phyloP scores from a whole-genome alignment of 1,284 basidiomycete species.

The Somion occarium region DNA sequence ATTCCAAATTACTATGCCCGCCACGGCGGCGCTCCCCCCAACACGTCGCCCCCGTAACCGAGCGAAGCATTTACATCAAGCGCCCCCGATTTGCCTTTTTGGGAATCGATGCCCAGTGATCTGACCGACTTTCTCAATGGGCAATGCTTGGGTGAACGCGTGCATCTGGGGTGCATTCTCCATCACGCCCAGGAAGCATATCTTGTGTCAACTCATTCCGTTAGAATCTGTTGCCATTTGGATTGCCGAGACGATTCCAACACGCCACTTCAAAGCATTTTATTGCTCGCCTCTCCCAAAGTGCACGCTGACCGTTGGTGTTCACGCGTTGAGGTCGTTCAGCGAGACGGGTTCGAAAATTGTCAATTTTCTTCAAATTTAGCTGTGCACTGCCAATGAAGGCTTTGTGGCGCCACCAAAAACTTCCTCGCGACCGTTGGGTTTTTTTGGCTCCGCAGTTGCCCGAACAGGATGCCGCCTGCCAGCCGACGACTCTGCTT shows the following conservation, averaged over 20 bases:
- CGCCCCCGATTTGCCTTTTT: constrained; percentile 3
- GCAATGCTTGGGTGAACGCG: not conserved
- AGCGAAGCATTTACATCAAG: not conserved
- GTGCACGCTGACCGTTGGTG: no score
- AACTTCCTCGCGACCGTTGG: no score
- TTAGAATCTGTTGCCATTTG: not conserved
- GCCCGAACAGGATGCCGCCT: not conserved
- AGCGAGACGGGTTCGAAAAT: not conserved
- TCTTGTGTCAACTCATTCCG: not conserved
- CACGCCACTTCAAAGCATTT: constrained; percentile 1
- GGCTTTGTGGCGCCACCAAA: not conserved
- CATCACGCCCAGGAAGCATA: constrained; percentile 1
- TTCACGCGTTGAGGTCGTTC: no score
- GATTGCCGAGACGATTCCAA: not conserved
- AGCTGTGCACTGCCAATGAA: not conserved
- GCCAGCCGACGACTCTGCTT: not conserved
- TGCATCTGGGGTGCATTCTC: constrained; percentile 2
- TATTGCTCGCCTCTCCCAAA: no score
- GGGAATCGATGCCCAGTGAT: not conserved
- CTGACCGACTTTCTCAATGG: not conserved
- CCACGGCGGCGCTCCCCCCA: not conserved
- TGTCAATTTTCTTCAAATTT: not conserved
- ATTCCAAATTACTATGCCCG: not conserved
- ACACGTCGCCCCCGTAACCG: no score
- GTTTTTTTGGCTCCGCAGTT: no score